Evolutionary conservation across 1,139 yeast genomes (phyloP), one percentile per base, ranked within the genome.

Genomic region (Ogataea hybrid): DNA sequence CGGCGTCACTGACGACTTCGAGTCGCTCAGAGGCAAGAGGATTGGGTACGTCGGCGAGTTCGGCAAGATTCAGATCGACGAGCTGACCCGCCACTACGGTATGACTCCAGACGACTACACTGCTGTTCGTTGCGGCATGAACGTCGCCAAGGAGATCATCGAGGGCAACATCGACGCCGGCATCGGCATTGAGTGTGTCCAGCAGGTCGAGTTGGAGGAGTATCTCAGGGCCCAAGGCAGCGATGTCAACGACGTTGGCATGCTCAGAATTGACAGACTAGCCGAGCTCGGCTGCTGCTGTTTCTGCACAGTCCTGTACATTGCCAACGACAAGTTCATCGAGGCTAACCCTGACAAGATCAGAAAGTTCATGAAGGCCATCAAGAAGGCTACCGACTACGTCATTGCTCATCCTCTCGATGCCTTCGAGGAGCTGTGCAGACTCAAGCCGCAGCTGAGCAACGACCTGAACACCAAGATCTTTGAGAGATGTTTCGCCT

Each of bases 101-200:
- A 73, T 75, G 79, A 68, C 68, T 25, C 79, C 79, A 18, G 65
- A 65, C 30, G 81, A 76, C 56, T 76, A 75, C 58, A 74, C 79
- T 41, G 78, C 81, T n/a, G 77, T 76, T 38, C 68, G 81, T 58
- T 75, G 80, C 52, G 81, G 81, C 39, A 76, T 76, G 81, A 76
- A 76, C 52, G 80, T 76, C 38, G 78, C 81, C 44, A 74, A 73
- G 54, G 70, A 69, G 52, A 75, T 76, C 52, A 71, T 76, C 44
- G 77, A 74, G 45, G 81, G 79, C 28, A 65, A 68, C 49, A 74
- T 76, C 42, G 79, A 76, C 57, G 80, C 80, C 42, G 81, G 81
- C 43, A 70, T 75, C 55, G 81, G 81, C 51, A 73, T 76, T 47
- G 81, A 76, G 57, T 75, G 79, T 58, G 73, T 76, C 56, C 81